Base-by-base conservation (phyloP, 164 flowering plant species). In the Akebia trifoliata region DNA sequence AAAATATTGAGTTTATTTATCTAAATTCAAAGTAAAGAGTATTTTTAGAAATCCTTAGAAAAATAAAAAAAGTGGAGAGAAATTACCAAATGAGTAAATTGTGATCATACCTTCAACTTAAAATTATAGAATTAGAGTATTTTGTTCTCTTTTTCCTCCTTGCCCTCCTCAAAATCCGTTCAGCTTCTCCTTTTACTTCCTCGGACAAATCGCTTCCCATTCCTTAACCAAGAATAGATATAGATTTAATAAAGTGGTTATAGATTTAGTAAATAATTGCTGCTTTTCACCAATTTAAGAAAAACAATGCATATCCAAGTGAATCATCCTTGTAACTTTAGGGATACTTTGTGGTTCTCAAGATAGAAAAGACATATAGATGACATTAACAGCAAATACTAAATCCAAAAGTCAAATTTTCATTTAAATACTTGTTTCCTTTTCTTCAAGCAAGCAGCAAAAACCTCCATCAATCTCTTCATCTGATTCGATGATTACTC, bases 121-220 rank as follows among this genome's bases (percentile, higher is more conserved):
- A 60, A 59, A 82, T 64, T 55, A 84, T 81, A 17, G 68, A 26
- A 22, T 76, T 72, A 46, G 59, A 17, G 45, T 36, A 48, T 62
- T 77, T 80, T n/a, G n/a, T n/a, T 71, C 98, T 81, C 73, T 78
- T 89, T 69, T 73, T 65, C 64, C 86, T 84, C 73, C 96, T 82
- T 45, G 97, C 96, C 63, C 59, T 76, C 70, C 76, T 81, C 62
- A 91, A 56, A 60, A 91, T 83, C 54, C 82, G 54, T 47, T 66
- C 74, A 18, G 86, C 78, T 8, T 86, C 90, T 67, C 74, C 73
- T 62, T 64, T 64, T 25, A 59, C 85, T 31, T 84, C 85, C 47
- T 79, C 77, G 7, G 47, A 29, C 66, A 69, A 70, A 37, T 40
- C 57, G 39, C 50, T 73, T 44, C 64, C 75, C 37, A 47, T 38